Base-by-base conservation (phyloP, 1,284 basidiomycete species). In the Peniophora sp. region DNA sequence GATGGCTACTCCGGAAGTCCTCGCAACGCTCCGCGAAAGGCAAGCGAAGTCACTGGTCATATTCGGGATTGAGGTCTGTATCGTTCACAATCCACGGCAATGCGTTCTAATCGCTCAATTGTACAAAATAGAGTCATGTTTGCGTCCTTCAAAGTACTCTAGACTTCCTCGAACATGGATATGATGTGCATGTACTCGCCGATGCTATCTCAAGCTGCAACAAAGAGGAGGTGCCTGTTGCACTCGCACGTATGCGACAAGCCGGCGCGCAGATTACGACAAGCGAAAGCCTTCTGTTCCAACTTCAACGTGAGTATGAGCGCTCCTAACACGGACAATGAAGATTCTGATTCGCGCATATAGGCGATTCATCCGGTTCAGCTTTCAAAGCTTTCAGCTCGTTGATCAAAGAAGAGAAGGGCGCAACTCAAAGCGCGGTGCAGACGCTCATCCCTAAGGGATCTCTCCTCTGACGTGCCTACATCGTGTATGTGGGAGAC, bases 171-270 rank as follows among this genome's bases (percentile, higher is more conserved):
- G 65, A 70, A 17, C 66, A 57, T 46, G 76, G 70, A 11, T 81
- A 74, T 60, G 77, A 77, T 54, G 84, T 86, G 6, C 74, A 81
- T 60, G 77, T 96, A 42, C 70, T 94, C 37, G 87, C 88, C 15
- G 94, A 97, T 61, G 92, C 83, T 20, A 81, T 96, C 2, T 91
- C 88, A 1, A 89, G 85, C 39, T 85, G 81, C 59, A 93, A 95
- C 61, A 71, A 72, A 43, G 81, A 81, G 54, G 88, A 88, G 60
- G 70, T 85, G 1, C 76, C 80, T 20, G 69, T 77, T 56, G 83
- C 85, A 0, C 68, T 87, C 34, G 75, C 74, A 18, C 72, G 82
- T 37, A 80, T 95, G 71, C 79, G 83, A 36, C 78, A 83, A 53
- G 83, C 81, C 2, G 93, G 92, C 1, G 89, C 81, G 1, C 71